Base-by-base conservation (phyloP, 352 stramenopile species). In the Globisporangium emineosum region DNA sequence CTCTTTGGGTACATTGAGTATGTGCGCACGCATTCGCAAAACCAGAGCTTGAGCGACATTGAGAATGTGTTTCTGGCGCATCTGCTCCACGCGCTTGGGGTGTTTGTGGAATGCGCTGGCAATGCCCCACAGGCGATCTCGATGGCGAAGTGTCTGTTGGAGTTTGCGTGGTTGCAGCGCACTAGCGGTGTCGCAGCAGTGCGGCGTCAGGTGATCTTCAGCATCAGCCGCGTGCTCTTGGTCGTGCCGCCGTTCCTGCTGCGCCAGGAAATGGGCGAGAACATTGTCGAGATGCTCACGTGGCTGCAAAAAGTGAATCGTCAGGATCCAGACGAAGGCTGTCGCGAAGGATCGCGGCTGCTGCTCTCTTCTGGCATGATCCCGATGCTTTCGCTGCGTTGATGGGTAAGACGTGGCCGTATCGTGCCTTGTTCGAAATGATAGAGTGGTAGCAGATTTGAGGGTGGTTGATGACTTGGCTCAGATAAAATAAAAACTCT, bases 1-100 rank as follows among this genome's bases (percentile, higher is more conserved):
- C 55, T 93, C 4, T 89, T 90, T 52, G 82, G 84, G 2, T 93
- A 90, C 64, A 64, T 87, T 23, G 68, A 87, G 52, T 93, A 86
- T 57, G 60, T 77, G 30, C 76, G 68, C 6, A 62, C 72, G 29
- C 67, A 84, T 56, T 69, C 72, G 47, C 35, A 21, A 30, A 4
- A 21, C 30, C 9, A 56, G 33, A 37, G 67, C 4, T 57, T 75
- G 47, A 82, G 65, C 19, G 83, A 92, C 35, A 57, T 93, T 3
- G 84, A 93, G 49, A 72, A 83, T 52, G 73, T 85, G 17, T 88
- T 93, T 50, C 62, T 93, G 15, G 81, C 84, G 1, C 80, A 91
- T 60, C 62, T 93, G 49, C 71, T 93, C 21, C 78, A 93, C 57
- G 70, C 82, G 13, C 71, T 93, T 15, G 78, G 75, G 32, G 75